phyloP scores from a whole-genome alignment of 1,284 basidiomycete species.

The Athelia psychrophila region DNA sequence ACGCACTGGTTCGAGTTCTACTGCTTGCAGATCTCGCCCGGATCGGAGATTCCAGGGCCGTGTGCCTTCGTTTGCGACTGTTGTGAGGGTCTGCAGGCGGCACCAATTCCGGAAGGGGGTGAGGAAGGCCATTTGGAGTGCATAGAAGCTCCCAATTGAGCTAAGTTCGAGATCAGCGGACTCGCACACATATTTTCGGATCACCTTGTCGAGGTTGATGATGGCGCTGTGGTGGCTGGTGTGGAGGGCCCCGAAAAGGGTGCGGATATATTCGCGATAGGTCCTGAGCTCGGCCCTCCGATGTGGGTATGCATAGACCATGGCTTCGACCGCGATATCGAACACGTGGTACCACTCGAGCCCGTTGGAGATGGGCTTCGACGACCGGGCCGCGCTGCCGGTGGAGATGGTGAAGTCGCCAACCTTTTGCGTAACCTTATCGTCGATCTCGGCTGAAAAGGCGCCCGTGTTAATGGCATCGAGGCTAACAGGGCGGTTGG shows the following conservation, averaged over 20 bases:
- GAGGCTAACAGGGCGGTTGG: not conserved
- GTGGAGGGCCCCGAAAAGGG: not conserved
- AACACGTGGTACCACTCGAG: not conserved
- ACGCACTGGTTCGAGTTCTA: not conserved
- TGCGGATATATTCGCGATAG: not conserved
- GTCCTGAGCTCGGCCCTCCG: not conserved
- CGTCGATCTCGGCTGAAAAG: not conserved
- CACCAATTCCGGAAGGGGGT: not conserved
- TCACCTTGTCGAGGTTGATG: not conserved
- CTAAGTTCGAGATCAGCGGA: not conserved
- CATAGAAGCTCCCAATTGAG: not conserved
- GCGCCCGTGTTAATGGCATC: not conserved
- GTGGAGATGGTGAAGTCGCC: not conserved
- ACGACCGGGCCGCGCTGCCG: not conserved
- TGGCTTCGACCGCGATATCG: not conserved
- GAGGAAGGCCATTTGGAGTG: not conserved
- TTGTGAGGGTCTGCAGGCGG: not conserved
- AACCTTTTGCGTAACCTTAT: not conserved
- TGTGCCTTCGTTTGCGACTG: not conserved
- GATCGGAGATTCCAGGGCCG: not conserved
- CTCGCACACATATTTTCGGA: not conserved
- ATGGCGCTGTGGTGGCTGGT: not conserved
- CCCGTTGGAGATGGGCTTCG: not conserved
- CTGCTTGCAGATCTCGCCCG: not conserved
- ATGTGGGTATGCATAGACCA: not conserved